phyloP scores from a whole-genome alignment of 2,329 filamentous ascomycete genomes.

The Phaeosphaeria sp. region DNA sequence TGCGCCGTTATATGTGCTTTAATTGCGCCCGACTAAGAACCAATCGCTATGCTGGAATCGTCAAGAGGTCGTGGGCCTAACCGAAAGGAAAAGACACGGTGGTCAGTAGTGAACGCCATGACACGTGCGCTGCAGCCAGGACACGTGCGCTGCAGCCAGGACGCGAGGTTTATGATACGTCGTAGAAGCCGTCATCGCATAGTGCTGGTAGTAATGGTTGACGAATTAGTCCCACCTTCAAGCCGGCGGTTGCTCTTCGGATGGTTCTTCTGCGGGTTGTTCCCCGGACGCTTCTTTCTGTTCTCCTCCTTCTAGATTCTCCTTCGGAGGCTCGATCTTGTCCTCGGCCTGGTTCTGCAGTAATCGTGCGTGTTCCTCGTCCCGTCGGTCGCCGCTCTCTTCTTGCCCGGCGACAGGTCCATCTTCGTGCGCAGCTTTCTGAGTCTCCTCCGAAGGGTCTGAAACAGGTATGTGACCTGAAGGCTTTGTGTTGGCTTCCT shows the following conservation, averaged over 20 bases:
- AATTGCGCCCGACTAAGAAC: background rate
- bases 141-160: background rate
- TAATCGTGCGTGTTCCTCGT: slow-evolving; percentile 32
- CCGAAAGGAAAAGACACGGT: background rate
- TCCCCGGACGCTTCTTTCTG: background rate
- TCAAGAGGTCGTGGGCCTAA: background rate
- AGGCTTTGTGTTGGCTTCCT: slow-evolving; percentile 48
- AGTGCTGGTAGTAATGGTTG: background rate
- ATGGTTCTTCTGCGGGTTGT: background rate
- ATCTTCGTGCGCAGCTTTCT: slow-evolving; percentile 26
- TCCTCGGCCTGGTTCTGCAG: slow-evolving; percentile 23
- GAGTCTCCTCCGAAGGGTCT: slow-evolving; percentile 24
- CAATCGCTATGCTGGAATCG: background rate
- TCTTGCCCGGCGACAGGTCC: slow-evolving; percentile 28
- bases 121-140: background rate
- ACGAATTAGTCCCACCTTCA: background rate
- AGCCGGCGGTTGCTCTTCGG: background rate
- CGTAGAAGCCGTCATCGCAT: background rate
- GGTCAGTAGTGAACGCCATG: background rate
- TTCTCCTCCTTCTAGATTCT: background rate
- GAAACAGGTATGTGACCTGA: slow-evolving; percentile 23
- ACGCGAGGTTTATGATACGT: background rate
- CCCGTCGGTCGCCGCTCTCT: slow-evolving; percentile 17
- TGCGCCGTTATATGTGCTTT: background rate
- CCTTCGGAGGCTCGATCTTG: slow-evolving; percentile 1